Evolutionary conservation across 2,329 filamentous ascomycete genomes (phyloP), one percentile per base, ranked within the genome.

Genomic region (Hypoxylon sp.): DNA sequence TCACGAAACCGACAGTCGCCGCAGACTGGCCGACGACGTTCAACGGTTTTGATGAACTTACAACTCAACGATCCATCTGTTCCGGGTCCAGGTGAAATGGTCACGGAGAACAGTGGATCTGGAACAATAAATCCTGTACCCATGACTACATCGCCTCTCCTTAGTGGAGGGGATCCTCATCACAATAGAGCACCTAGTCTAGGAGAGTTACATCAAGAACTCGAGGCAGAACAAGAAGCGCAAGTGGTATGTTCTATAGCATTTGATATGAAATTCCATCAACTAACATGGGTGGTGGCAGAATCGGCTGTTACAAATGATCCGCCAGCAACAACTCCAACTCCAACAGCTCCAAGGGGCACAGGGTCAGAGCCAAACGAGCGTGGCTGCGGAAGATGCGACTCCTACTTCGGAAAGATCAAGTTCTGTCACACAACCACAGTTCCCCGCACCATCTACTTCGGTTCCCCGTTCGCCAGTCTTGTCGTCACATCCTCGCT

Each of bases 271-370:
- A 14, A 8, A 30, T 28, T 44, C 5, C 14, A n/a, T 42, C 28
- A 8, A 20, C 64, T 69, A 55, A 68, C 45, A 46, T 50, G 50
- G 45, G 32, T 46, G n/a, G 22, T 24, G 5, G 6, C 69, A 91
- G 88, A 94, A 94, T 74, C 88, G 92, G 9, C 85, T 95, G 2
- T 83, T 95, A 45, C 86, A 87, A 64, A 91, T 93, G 87, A 94
- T 95, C 72, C 86, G 91, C 59, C 83, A 89, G 55, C 90, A 94
- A 74, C 92, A 93, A 74, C 81, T 90, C 42, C 90, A 93, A 71
- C 85, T 92, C 28, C 84, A 87, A 65, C 83, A 87, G 49, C 83
- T 90, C 18, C 86, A 87, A 73, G 79, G 81, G 40, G 71, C 75
- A 61, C 80, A 80, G 70, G 77, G 73, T 65, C 78, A 78, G 70